Evolutionary conservation across 73 alveolate species (phyloP), one percentile per base, ranked within the genome.

Genomic region (Paramecium tetraurelia): DNA sequence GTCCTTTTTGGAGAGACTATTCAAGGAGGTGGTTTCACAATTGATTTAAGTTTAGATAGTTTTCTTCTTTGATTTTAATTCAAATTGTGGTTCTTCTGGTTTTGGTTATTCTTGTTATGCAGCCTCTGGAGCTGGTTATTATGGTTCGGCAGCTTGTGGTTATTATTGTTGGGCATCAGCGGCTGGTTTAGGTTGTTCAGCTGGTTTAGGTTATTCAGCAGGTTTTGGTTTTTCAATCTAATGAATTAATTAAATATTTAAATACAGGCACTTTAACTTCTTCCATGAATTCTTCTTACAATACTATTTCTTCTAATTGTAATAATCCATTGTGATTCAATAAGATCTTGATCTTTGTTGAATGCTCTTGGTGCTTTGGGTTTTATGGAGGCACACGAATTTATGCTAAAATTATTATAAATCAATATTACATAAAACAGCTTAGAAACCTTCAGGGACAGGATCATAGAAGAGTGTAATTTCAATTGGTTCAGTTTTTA

Each of bases 401-500:
- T 59, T 92, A 83, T 14, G 92, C 96, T 31, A 92, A 90, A 33
- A 22, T 5, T 0, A 40, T 7, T 63, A 63, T 6, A 27, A 21
- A 14, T 4, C n/a, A 33, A 5, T 6, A 40, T 72, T 48, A 72
- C 59, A 72, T 72, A 72, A 72, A 35, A 89, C 75, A 31, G 95
- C 85, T 14, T 96, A 94, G 33, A 86, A 43, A 84, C 98, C 93
- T 48, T 59, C 46, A 57, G 94, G 86, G 53, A 86, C 43, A 27
- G 93, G 58, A 71, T 94, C 95, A 70, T 96, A 95, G 68, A 93
- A 77, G 31, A 96, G 92, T 5, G 85, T 85, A 27, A 95, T 85
- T 27, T 92, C 94, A 84, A 95, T 92, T 38, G 97, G 94, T 41
- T 94, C 98, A 20, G 93, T 95, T 69, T 94, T 96, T 53, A 86